Percentiles rank a stretch among this genome's conserved stretches.
Conservation (phyloP, 106 monocot species). For the Dendrobium huoshanense region DNA sequence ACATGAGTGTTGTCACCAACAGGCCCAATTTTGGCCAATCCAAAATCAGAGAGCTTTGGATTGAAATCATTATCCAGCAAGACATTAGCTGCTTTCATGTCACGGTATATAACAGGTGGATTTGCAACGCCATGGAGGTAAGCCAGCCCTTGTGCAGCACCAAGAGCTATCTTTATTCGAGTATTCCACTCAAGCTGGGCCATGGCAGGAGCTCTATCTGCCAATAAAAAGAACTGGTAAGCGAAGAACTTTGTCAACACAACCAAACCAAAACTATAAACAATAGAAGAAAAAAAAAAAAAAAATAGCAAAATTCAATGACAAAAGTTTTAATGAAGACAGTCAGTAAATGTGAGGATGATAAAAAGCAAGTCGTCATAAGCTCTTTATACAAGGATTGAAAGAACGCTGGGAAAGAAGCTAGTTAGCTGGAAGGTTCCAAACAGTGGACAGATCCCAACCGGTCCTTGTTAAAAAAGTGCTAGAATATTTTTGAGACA, state of each 20-base stretch:
- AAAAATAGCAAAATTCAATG: background rate
- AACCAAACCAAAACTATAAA: background rate
- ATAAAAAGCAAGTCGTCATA: background rate
- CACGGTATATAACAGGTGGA: slow-evolving; percentile 67
- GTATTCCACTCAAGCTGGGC: slow-evolving; percentile 59
- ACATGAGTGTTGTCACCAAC: slow-evolving; percentile 73
- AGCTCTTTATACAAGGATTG: background rate
- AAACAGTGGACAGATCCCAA: background rate
- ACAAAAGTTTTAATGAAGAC: background rate
- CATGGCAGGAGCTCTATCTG: slow-evolving; percentile 37
- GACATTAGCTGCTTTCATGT: slow-evolving; percentile 67
- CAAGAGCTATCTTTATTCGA: slow-evolving; percentile 60
- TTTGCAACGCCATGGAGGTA: slow-evolving; percentile 63
- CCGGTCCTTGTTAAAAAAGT: background rate
- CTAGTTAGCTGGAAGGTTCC: background rate
- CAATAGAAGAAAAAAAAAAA: background rate
- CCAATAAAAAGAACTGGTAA: background rate
- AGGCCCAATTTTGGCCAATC: slow-evolving; percentile 71
- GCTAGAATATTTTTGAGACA: background rate
- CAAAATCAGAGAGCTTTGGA: slow-evolving; percentile 75
- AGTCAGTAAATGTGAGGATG: background rate
- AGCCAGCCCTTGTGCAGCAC: slow-evolving; percentile 50
- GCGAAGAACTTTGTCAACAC: background rate
- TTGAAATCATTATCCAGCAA: slow-evolving; percentile 51
- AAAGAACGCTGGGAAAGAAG: background rate